A percentile compares a stretch with the other conserved stretches of the same genome.
Conservation (phyloP, 2,329 filamentous ascomycete species). For the Bretziella fagacearum region DNA sequence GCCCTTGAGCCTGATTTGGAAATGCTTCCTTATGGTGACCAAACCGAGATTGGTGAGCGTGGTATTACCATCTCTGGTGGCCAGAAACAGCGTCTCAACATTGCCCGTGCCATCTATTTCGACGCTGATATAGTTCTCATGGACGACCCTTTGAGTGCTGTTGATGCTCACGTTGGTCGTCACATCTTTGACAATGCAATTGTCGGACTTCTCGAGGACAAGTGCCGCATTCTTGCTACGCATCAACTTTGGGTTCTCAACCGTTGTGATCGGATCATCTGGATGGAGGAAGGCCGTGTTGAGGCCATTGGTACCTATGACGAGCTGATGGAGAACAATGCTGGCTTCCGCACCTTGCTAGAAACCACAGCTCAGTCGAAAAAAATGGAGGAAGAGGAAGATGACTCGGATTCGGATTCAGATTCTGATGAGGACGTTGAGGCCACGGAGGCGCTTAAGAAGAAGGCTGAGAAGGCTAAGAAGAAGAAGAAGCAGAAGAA, state of each 20-base stretch:
- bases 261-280: constrained; percentile 79
- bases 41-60: constrained; percentile 85
- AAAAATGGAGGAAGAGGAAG: constrained; percentile 36
- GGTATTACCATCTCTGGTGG: constrained; percentile 92
- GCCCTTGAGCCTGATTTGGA: constrained; percentile 73
- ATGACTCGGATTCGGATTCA: constrained; percentile 29
- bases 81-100: constrained; percentile 89
- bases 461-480: constrained; percentile 24
- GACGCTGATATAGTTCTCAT: constrained; percentile 50
- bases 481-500: constrained; percentile 30
- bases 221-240: constrained; percentile 80
- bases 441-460: constrained; percentile 22
- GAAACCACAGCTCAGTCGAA: constrained; percentile 62
- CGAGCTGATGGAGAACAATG: constrained; percentile 64
- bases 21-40: constrained; percentile 78
- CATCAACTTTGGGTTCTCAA: constrained; percentile 88
- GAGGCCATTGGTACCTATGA: constrained; percentile 78
- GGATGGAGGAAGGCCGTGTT: constrained; percentile 77
- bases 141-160: constrained; percentile 52
- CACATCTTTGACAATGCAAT: constrained; percentile 91
- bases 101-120: constrained; percentile 65
- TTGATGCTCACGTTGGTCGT: constrained; percentile 52
- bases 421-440: constrained; percentile 28
- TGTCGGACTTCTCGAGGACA: constrained; percentile 69
- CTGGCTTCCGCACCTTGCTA: constrained; percentile 70